phyloP scores from a whole-genome alignment of 2,329 filamentous ascomycete genomes.

The Colletotrichum limetticola region DNA sequence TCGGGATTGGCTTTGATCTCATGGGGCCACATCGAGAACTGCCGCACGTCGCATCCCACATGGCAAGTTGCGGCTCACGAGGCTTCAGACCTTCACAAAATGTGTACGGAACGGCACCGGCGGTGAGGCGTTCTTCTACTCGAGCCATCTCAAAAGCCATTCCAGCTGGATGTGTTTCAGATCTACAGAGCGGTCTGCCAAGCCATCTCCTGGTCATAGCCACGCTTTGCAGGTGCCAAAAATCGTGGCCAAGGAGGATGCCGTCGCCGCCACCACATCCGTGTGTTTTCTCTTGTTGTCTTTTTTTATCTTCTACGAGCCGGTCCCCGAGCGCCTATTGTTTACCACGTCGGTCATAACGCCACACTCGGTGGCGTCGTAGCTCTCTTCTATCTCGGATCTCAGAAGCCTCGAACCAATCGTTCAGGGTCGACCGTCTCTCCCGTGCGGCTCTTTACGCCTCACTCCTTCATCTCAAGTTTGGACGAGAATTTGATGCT shows the following conservation, averaged over 20 bases:
- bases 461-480: not conserved
- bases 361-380: not conserved
- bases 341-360: not conserved
- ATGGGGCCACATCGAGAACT: not conserved
- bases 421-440: not conserved
- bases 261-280: not conserved
- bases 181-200: not conserved
- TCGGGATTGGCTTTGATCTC: not conserved
- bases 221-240: not conserved
- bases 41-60: not conserved
- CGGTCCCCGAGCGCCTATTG: not conserved
- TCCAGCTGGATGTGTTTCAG: not conserved
- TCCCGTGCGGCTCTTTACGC: not conserved
- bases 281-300: not conserved
- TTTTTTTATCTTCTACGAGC: not conserved
- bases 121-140: not conserved
- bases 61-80: not conserved
- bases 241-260: not conserved
- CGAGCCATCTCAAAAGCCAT: not conserved
- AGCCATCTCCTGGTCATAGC: not conserved
- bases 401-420: not conserved
- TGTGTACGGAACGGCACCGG: not conserved
- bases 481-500: not conserved
- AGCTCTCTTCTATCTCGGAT: not conserved
- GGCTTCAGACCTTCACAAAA: not conserved